Conservation (phyloP, 306 rosid genomes). For the Purshia tridentata region DNA sequence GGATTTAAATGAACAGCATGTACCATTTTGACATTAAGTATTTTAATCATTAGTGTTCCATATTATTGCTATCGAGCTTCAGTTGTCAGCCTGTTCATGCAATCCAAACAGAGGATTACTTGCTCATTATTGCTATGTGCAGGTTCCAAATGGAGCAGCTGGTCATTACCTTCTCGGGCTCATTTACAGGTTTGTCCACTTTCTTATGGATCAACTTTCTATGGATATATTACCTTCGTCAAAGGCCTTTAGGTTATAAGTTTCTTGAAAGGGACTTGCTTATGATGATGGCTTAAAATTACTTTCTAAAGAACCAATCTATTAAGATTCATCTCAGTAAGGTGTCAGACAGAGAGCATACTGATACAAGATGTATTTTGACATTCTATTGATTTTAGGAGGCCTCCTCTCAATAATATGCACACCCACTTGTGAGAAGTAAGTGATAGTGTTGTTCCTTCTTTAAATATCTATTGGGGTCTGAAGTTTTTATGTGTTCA, state of each 20-base stretch:
- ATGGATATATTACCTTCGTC: neutral
- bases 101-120: slow-evolving; percentile 17
- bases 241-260: neutral
- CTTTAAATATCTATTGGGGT: neutral
- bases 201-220: slow-evolving; percentile 3
- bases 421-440: neutral
- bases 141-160: slow-evolving; percentile 99
- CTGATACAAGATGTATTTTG: neutral
- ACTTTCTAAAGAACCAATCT: neutral
- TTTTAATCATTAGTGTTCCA: neutral
- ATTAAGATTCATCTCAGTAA: neutral
- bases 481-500: neutral
- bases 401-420: neutral
- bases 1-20: slow-evolving; percentile 1
- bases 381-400: neutral
- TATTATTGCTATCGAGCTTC: neutral
- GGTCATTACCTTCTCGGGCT: slow-evolving; percentile 96
- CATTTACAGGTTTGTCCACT: slow-evolving; percentile 74
- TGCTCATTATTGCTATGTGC: slow-evolving; percentile 28
- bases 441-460: neutral
- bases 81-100: neutral
- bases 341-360: neutral
- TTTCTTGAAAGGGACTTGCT: neutral
- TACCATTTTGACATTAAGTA: neutral
- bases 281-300: neutral